Base-by-base conservation (phyloP, 73 alveolate genomes). In the Paramecium octaurelia region DNA sequence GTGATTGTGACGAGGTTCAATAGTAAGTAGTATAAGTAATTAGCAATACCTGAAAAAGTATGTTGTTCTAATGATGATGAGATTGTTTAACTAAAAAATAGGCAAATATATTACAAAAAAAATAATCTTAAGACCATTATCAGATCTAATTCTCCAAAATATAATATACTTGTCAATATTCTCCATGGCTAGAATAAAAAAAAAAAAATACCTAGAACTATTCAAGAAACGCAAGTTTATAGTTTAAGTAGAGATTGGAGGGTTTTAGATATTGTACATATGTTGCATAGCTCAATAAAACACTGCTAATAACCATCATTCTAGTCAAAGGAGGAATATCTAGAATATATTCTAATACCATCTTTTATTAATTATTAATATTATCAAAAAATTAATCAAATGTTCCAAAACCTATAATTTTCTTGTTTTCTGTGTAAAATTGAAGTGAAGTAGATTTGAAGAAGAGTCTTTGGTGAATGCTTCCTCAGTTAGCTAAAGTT, bases 301-400 rank as follows among this genome's bases (percentile, higher is more conserved):
- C 11, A 80, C 57, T 44, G 34, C 70, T 80, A 0, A 80, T 24
- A 14, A 46, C 48, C 0, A 80, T 14, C 8, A 80, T 18, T 48
- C 91, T 80, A 6, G 91, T 80, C 2, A 80, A 8, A 0, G 91
- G 91, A 24, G 91, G 91, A 23, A 80, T 80, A 24, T 80, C 91
- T 42, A 40, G 57, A 44, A 80, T 12, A 23, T 29, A 73, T 34
- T 73, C 18, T 38, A 73, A 38, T 36, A 73, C 54, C 87, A 80
- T 80, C 57, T 40, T 44, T 46, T 21, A 80, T 44, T 43, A 44
- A 31, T 44, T 80, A 46, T 80, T 31, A 43, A 54, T 54, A 54
- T 54, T 54, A 54, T 54, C 69, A 54, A 54, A 54, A 54, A 54
- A 18, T 54, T 35, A 54, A 4, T 44, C 75, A 42, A 20, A 80